A percentile compares a stretch with the other conserved stretches of the same genome.
Evolutionary conservation across 2,329 filamentous ascomycete species (phyloP).

Genomic region (Leptographium galeiforme): DNA sequence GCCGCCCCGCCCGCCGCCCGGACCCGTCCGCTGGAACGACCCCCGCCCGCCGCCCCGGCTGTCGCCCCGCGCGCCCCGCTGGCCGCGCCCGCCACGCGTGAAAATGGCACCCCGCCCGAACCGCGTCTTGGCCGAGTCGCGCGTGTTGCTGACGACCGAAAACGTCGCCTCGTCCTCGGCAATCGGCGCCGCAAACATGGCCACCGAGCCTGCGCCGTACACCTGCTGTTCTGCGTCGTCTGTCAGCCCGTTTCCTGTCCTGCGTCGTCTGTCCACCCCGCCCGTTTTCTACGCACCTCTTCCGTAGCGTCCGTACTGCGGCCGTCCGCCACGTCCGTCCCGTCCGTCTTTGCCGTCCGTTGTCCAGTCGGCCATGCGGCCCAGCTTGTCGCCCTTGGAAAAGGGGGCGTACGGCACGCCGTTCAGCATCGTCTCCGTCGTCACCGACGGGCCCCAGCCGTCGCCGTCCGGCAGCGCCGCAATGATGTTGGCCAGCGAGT

Average conservation of each 20-base stretch:
- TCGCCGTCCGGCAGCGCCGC: conserved; percentile 60
- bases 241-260: neutral
- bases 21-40: conserved; percentile 28
- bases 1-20: conserved; percentile 49
- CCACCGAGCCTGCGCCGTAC: conserved; percentile 79
- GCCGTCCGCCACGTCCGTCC: conserved; percentile 58
- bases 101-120: conserved; percentile 86
- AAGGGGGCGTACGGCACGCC: conserved; percentile 96
- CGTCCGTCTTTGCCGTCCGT: conserved; percentile 73
- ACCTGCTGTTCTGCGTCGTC: conserved; percentile 69
- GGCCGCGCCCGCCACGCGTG: conserved; percentile 67
- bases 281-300: conserved; percentile 56
- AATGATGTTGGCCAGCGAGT: conserved; percentile 45
- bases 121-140: conserved; percentile 71
- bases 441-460: conserved; percentile 76
- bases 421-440: conserved; percentile 76
- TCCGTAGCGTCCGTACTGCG: conserved; percentile 86
- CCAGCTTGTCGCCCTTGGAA: conserved; percentile 96
- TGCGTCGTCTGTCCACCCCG: neutral
- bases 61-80: conserved; percentile 50
- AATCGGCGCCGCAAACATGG: conserved; percentile 77
- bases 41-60: conserved; percentile 49
- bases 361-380: conserved; percentile 99
- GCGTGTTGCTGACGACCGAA: conserved; percentile 92
- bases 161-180: conserved; percentile 95